Evolutionary conservation across 2,329 filamentous ascomycete species (phyloP).

Genomic region (Colletotrichum musae): DNA sequence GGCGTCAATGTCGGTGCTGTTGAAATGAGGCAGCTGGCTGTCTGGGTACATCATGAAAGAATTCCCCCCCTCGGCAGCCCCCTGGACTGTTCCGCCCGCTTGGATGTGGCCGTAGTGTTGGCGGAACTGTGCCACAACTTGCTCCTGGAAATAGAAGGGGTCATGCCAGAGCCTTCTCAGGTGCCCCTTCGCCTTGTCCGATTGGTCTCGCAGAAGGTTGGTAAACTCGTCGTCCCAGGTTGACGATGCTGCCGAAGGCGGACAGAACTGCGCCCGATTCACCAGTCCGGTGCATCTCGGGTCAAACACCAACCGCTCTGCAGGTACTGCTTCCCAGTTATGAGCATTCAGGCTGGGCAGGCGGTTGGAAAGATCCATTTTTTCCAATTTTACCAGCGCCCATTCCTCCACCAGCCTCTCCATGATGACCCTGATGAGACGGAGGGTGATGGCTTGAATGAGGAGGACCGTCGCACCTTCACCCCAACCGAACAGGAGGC

Average conservation of each 20-base stretch:
- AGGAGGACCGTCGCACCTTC: slow-evolving; percentile 30
- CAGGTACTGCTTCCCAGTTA: not conserved
- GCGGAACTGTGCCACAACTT: not conserved
- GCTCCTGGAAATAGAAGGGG: slow-evolving; percentile 3
- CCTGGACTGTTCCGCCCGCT: not conserved
- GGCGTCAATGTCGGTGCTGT: slow-evolving; percentile 23
- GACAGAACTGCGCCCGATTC: not conserved
- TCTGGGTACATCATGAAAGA: too few relatives aligned
- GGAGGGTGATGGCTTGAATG: slow-evolving; percentile 18
- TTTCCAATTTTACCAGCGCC: not conserved
- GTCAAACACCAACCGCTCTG: not conserved
- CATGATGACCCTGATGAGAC: not conserved
- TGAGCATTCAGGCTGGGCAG: not conserved
- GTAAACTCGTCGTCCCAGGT: slow-evolving; percentile 1
- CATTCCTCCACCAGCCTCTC: not conserved
- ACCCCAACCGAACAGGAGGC: slow-evolving; percentile 24
- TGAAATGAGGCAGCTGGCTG: slow-evolving; percentile 15
- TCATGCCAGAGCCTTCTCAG: not conserved
- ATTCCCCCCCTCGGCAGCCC: not conserved
- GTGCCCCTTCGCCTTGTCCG: not conserved
- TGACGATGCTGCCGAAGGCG: not conserved
- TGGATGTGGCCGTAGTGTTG: slow-evolving; percentile 9
- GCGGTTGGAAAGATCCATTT: not conserved
- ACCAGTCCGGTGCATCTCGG: not conserved
- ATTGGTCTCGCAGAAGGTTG: not conserved